Percentiles rank a stretch among this genome's conserved stretches.
phyloP scores from a whole-genome alignment of 1,284 basidiomycete species.

The Trametes polyzona region DNA sequence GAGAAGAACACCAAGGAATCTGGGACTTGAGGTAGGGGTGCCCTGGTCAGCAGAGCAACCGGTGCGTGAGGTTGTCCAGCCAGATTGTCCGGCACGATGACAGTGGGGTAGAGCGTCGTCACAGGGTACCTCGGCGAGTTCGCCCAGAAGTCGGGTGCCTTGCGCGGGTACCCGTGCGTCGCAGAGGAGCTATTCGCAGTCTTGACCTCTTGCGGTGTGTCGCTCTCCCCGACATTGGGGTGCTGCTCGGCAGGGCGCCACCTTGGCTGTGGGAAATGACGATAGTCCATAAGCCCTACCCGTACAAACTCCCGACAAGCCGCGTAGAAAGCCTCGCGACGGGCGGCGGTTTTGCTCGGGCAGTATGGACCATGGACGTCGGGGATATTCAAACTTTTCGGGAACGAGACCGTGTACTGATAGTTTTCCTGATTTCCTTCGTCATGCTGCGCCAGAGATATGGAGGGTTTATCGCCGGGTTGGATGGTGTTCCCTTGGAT shows the following conservation, averaged over 20 bases:
- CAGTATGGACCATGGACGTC: conserved; percentile 48
- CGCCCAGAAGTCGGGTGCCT: conserved; percentile 66
- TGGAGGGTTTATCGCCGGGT: not conserved
- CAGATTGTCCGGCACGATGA: conserved; percentile 46
- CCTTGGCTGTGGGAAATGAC: conserved; percentile 47
- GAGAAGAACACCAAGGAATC: conserved; percentile 62
- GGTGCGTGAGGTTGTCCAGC: conserved; percentile 51
- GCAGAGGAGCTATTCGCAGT: conserved; percentile 25
- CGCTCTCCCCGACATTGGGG: not conserved
- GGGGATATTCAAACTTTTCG: conserved; percentile 44
- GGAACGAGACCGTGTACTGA: conserved; percentile 55
- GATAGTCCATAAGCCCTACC: conserved; percentile 53
- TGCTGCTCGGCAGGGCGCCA: not conserved
- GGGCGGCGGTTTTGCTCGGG: conserved; percentile 53
- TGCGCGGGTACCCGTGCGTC: conserved; percentile 50
- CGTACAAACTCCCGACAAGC: conserved; percentile 56
- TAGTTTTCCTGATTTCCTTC: conserved; percentile 16
- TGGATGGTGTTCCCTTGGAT: not conserved
- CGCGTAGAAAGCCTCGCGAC: conserved; percentile 49
- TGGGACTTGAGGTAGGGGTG: conserved; percentile 60
- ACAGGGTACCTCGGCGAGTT: conserved; percentile 40
- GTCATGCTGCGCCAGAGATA: not conserved
- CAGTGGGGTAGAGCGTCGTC: conserved; percentile 54
- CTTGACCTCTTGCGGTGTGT: not conserved
- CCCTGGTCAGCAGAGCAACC: conserved; percentile 64